Percentiles rank a stretch among this genome's conserved stretches.
These are phyloP conservation scores for Melaleuca quinquenervia DNA, from an alignment of 345 rosid species.

Conservation along the genomic window DNA sequence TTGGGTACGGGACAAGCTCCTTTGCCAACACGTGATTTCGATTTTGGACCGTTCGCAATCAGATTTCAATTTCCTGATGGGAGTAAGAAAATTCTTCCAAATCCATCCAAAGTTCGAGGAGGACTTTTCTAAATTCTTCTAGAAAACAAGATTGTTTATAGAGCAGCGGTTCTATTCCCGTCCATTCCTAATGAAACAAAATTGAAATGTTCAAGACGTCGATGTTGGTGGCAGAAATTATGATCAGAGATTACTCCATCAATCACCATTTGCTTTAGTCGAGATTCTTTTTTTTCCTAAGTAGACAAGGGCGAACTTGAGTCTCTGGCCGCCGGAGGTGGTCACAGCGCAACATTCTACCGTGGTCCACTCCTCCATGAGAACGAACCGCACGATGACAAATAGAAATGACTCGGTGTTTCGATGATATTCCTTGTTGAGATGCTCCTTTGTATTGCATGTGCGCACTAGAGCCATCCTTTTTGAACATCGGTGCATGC, in stretches of 20 bases:
- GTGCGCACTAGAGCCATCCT: not conserved
- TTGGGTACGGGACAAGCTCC: no score
- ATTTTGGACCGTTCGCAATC: no score
- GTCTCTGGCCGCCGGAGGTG: not conserved
- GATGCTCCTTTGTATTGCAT: not conserved
- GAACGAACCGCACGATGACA: not conserved
- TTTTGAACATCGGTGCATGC: not conserved
- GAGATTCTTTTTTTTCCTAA: no score
- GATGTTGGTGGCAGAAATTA: no score
- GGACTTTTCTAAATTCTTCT: not conserved
- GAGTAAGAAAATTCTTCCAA: no score
- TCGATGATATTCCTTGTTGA: not conserved
- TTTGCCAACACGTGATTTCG: no score
- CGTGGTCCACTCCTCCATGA: not conserved
- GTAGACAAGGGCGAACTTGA: not conserved
- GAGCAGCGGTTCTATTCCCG: not conserved
- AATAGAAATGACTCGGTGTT: not conserved
- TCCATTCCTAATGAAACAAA: not conserved
- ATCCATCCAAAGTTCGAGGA: no score
- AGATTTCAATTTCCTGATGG: no score
- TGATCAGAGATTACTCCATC: no score
- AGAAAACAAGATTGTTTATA: not conserved
- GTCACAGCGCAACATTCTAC: accelerated
- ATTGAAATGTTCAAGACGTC: not conserved
- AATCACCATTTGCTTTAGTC: no score